Evolutionary conservation across 257 asterid species (phyloP), one percentile per base, ranked within the genome.

Genomic region (Solanum chilense): DNA sequence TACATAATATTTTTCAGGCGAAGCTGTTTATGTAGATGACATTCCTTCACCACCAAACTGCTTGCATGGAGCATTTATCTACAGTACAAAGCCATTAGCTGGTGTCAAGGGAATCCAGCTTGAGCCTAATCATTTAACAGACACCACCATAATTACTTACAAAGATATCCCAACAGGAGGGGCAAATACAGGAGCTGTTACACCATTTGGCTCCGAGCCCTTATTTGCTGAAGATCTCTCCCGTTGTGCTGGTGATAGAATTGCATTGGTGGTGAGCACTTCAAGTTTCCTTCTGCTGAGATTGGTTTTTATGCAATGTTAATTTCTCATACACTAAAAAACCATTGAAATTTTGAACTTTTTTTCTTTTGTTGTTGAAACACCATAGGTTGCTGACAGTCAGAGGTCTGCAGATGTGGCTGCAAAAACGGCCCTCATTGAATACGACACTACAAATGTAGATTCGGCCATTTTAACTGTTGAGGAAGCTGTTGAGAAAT

Each of bases 31-130:
- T 89, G 95, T 94, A 70, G 97, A 95, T 89, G 98, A 95, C 86
- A 91, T 93, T 87, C 98, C 98, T 5, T 91, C 97, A 29, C 98
- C 98, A 29, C 93, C 92, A 16, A 87, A 87, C 88, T 95, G 97
- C 85, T 89, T 94, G 82, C 82, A 94, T 71, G 96, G 97, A 88
- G 93, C 97, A 25, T 93, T 93, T 89, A 90, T 94, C 31, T 94
- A 90, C 64, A 95, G 98, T 91, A 91, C 94, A 20, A 87, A 89
- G 68, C 95, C 98, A 60, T 87, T 91, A 76, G 95, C 94, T 25
- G 82, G 93, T 83, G 87, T 95, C 87, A 93, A 89, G 75, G 91
- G 90, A 52, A 90, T 95, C 37, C 88, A 89, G 33, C 86, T 93
- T 25, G 84, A 90, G 56, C 76, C 92, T 82, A 81, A 75, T 86